These are phyloP conservation scores for Abortiporus biennis DNA, from an alignment of 1,284 basidiomycete species.

Conservation along the genomic window DNA sequence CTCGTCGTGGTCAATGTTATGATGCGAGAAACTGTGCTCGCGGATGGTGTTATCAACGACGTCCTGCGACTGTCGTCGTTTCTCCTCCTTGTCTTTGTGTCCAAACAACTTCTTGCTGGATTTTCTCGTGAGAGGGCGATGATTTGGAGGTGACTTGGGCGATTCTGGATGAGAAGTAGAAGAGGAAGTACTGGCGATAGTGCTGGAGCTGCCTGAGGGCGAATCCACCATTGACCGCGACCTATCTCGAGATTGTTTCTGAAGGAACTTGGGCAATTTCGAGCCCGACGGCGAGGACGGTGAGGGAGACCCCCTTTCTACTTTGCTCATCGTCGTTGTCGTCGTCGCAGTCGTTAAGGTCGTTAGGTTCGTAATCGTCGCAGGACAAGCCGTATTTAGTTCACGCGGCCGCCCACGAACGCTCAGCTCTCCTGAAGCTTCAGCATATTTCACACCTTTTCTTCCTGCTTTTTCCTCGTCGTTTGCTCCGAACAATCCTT, in stretches of 20 bases:
- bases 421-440: no score
- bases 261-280: constrained; percentile 62
- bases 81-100: constrained; percentile 21
- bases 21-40: constrained; percentile 14
- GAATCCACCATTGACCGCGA: constrained; percentile 51
- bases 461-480: no score
- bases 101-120: constrained; percentile 20
- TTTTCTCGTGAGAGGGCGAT: constrained; percentile 17
- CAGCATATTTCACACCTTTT: no score
- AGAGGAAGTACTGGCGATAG: constrained; percentile 32
- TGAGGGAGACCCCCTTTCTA: constrained; percentile 23
- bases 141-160: constrained; percentile 17
- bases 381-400: constrained; percentile 1
- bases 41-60: constrained; percentile 1
- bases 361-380: constrained; percentile 7
- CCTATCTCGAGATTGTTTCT: constrained; percentile 55
- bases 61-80: constrained; percentile 25
- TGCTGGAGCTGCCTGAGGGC: constrained; percentile 30
- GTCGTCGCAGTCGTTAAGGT: constrained; percentile 20
- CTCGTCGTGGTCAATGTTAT: constrained; percentile 20
- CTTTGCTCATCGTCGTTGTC: constrained; percentile 25
- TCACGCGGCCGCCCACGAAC: background rate
- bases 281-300: constrained; percentile 32
- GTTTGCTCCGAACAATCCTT: no score
- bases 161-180: constrained; percentile 27